Evolutionary conservation across 768 basidiomycete species (phyloP).

Genomic region (Lactarius hatsudake): DNA sequence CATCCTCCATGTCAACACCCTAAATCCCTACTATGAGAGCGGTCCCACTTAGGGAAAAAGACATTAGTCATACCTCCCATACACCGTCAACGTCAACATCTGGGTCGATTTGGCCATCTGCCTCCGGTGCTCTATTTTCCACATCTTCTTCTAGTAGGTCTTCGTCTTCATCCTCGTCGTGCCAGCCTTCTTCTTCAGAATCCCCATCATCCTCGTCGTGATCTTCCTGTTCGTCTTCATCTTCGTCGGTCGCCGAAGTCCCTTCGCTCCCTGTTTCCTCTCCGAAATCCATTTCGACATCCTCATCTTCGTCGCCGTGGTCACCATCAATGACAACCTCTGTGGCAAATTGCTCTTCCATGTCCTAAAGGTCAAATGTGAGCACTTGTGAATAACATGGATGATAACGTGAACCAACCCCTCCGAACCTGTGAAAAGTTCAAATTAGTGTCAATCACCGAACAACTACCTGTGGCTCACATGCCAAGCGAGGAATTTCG

Average conservation of each 20-base stretch:
- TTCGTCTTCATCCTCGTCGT: slow-evolving; percentile 64
- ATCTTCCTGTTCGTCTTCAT: slow-evolving; percentile 63
- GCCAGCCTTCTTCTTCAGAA: slow-evolving; percentile 61
- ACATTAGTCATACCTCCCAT: slow-evolving; percentile 36
- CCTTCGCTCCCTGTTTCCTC: slow-evolving; percentile 82
- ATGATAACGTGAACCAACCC: slow-evolving; percentile 51
- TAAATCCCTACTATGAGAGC: slow-evolving; percentile 16
- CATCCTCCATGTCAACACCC: slow-evolving; percentile 38
- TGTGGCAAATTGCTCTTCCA: slow-evolving; percentile 72
- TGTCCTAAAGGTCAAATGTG: slow-evolving; percentile 53
- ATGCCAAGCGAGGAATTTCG: slow-evolving; percentile 96
- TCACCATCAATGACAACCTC: slow-evolving; percentile 82
- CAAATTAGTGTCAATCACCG: slow-evolving; percentile 2
- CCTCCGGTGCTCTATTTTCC: slow-evolving; percentile 37
- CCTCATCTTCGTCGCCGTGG: slow-evolving; percentile 77
- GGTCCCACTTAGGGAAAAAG: neutral
- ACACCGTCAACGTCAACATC: slow-evolving; percentile 42
- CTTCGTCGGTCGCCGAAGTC: slow-evolving; percentile 73
- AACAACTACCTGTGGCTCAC: slow-evolving; percentile 42
- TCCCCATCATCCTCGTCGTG: slow-evolving; percentile 56
- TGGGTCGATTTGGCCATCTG: slow-evolving; percentile 39
- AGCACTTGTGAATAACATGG: slow-evolving; percentile 18
- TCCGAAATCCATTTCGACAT: slow-evolving; percentile 85
- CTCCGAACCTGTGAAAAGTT: slow-evolving; percentile 55
- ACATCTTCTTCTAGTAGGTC: slow-evolving; percentile 45